phyloP scores from a whole-genome alignment of 176 grass and related monocot genomes.

The Phyllostachys edulis region DNA sequence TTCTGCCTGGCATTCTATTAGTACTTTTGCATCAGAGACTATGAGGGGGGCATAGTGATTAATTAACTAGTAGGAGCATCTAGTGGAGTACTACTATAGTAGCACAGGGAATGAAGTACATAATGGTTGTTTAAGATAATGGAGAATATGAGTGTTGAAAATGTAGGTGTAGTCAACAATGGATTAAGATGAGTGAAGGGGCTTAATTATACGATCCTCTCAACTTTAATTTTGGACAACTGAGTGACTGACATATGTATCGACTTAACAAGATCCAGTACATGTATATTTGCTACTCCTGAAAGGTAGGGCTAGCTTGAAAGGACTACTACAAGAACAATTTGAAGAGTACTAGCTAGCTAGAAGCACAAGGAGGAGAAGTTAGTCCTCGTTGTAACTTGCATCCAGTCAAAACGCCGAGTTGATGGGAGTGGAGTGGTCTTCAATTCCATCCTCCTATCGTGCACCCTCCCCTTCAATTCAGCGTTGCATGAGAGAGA shows the following conservation, averaged over 20 bases:
- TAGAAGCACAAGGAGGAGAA: not conserved
- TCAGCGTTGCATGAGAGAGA: not conserved
- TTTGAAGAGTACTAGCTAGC: not conserved
- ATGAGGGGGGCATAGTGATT: not conserved
- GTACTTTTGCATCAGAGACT: slow-evolving; percentile 4
- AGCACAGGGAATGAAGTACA: not conserved
- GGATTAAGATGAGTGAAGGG: not conserved
- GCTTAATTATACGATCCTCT: not conserved
- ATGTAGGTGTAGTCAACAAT: not conserved
- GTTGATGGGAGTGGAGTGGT: not conserved
- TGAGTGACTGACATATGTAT: not conserved
- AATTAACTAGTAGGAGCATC: not conserved
- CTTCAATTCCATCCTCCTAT: not conserved
- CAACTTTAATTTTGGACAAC: not conserved
- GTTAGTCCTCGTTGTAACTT: not conserved
- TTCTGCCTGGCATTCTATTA: not conserved
- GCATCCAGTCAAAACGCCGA: slow-evolving; percentile 8
- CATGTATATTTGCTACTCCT: not conserved
- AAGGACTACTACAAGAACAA: not conserved
- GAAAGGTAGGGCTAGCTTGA: not conserved
- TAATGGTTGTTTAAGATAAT: not conserved
- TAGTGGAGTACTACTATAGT: not conserved
- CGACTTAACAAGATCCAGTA: not conserved
- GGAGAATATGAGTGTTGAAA: not conserved
- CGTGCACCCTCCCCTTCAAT: not conserved